phyloP scores from a whole-genome alignment of 257 asterid species.

The Forsythia viridissima region DNA sequence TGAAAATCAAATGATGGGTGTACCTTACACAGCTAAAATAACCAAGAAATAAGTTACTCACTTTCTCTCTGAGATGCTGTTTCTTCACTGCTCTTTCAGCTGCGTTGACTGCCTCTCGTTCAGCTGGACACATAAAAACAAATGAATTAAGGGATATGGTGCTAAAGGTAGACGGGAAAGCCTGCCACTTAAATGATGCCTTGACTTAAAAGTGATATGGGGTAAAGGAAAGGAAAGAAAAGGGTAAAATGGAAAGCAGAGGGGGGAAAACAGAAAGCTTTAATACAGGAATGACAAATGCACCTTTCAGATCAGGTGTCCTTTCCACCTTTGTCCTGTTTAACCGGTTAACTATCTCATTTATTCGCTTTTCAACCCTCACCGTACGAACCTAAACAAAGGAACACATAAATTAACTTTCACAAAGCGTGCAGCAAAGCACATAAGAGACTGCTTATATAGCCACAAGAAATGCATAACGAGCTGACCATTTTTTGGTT shows the following conservation, averaged over 20 bases:
- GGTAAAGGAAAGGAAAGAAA: not conserved
- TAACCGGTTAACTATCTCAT: constrained; percentile 87
- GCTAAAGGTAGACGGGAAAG: constrained; percentile 7
- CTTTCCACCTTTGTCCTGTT: constrained; percentile 97
- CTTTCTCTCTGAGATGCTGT: constrained; percentile 78
- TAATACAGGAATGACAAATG: not conserved
- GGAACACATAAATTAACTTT: constrained; percentile 7
- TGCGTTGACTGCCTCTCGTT: constrained; percentile 89
- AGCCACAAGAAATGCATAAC: constrained; percentile 14
- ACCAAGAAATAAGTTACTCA: constrained; percentile 52
- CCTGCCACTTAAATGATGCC: constrained; percentile 1
- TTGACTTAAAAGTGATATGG: not conserved
- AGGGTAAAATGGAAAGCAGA: not conserved
- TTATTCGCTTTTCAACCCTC: constrained; percentile 90
- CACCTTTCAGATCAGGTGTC: constrained; percentile 88
- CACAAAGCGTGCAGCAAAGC: not conserved
- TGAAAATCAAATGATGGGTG: not conserved
- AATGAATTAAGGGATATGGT: not conserved
- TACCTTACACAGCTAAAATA: not conserved
- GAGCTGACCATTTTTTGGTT: constrained; percentile 75
- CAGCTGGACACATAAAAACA: constrained; percentile 53
- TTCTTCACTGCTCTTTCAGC: constrained; percentile 93
- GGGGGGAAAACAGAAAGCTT: not conserved
- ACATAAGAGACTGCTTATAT: not conserved
- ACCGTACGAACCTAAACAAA: constrained; percentile 71